Percentiles rank a stretch among this genome's conserved stretches.
Evolutionary conservation across 768 basidiomycete genomes (phyloP).

Genomic region (Suillus spraguei): DNA sequence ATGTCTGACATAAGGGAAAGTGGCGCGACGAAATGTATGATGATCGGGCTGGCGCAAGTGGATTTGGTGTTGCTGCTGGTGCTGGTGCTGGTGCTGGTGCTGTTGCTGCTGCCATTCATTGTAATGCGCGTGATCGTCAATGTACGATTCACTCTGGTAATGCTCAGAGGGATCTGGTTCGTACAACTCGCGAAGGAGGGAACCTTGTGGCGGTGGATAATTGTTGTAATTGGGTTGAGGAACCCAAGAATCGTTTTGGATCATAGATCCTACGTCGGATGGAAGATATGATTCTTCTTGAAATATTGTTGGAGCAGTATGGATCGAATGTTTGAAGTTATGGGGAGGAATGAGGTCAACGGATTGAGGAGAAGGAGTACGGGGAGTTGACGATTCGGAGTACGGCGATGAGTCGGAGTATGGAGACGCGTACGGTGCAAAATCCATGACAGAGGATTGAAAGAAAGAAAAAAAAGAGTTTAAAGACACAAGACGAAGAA

Average conservation of each 20-base stretch:
- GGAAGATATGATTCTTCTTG: constrained; percentile 36
- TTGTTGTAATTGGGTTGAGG: constrained; percentile 36
- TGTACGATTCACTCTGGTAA: constrained; percentile 37
- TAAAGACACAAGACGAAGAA: constrained; percentile 16
- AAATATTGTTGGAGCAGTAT: constrained; percentile 55
- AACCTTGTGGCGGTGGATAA: constrained; percentile 42
- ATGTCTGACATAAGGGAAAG: constrained; percentile 77
- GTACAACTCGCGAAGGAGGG: constrained; percentile 74
- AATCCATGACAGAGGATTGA: constrained; percentile 42
- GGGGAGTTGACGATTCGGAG: constrained; percentile 67
- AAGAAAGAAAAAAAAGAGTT: background rate
- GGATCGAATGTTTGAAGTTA: constrained; percentile 44
- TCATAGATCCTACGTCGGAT: constrained; percentile 37
- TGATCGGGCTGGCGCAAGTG: constrained; percentile 41
- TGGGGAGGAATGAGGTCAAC: constrained; percentile 37
- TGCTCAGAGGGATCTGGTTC: constrained; percentile 54
- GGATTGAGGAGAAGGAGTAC: constrained; percentile 69
- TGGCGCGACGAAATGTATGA: constrained; percentile 59
- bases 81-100: constrained; percentile 40
- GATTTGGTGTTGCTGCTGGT: constrained; percentile 23
- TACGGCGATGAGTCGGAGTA: constrained; percentile 38
- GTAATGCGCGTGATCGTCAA: constrained; percentile 38
- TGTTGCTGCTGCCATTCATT: constrained; percentile 42
- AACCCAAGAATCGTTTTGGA: constrained; percentile 43
- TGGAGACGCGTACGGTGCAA: constrained; percentile 56